These are phyloP conservation scores for Naegleria lovaniensis DNA, from an alignment of 208 protist genomes.

Conservation along the genomic window DNA sequence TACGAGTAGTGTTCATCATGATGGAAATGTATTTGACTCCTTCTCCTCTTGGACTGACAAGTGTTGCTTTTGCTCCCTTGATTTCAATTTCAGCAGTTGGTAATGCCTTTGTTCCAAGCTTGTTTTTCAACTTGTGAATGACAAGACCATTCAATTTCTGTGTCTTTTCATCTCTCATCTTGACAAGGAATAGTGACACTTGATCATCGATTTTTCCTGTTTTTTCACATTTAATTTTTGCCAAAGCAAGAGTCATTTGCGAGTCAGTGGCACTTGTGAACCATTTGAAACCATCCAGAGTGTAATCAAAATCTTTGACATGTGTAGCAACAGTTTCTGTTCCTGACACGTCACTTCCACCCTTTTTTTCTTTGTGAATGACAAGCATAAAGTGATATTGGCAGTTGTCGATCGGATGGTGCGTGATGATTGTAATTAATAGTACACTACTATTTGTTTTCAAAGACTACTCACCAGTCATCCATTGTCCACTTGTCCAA, in stretches of 20 bases:
- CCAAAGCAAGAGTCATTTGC: constrained; percentile 30
- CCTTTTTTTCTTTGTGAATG: constrained; percentile 37
- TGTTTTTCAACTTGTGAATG: constrained; percentile 42
- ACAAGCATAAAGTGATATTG: no score
- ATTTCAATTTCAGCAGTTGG: constrained; percentile 41
- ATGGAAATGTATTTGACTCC: constrained; percentile 38
- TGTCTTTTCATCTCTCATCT: constrained; percentile 30
- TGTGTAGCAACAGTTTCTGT: constrained; percentile 26
- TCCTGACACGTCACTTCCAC: constrained; percentile 38
- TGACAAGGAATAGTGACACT: constrained; percentile 36
- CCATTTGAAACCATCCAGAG: constrained; percentile 41
- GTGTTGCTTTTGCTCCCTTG: constrained; percentile 1
- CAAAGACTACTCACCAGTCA: constrained; percentile 30
- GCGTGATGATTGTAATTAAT: background rate
- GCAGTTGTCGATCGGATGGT: no score
- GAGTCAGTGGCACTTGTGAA: constrained; percentile 40
- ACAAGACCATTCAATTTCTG: constrained; percentile 35
- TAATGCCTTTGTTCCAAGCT: constrained; percentile 43
- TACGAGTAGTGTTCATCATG: constrained; percentile 42
- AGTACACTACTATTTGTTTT: constrained; percentile 20
- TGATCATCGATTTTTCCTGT: constrained; percentile 1
- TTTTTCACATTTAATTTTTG: constrained; percentile 28
- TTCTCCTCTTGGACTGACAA: constrained; percentile 30
- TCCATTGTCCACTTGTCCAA: constrained; percentile 47
- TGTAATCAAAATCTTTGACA: background rate